phyloP scores from a whole-genome alignment of 1,139 yeast species.

The Taphrina pruni region DNA sequence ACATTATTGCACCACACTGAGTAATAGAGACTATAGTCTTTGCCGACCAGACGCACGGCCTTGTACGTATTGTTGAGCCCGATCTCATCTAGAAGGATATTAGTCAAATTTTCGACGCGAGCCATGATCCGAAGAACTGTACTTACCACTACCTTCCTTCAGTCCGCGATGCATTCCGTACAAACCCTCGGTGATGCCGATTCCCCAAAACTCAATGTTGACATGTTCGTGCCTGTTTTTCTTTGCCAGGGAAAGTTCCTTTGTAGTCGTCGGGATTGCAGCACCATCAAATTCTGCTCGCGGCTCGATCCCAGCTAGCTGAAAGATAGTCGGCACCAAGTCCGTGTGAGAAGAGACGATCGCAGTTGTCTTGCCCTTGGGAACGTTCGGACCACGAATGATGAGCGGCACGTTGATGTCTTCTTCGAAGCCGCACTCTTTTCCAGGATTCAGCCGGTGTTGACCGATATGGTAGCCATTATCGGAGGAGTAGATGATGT shows the following conservation, averaged over 20 bases:
- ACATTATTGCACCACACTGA: slow-evolving; percentile 41
- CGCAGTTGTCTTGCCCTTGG: slow-evolving; percentile 17
- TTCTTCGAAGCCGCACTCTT: slow-evolving; percentile 38
- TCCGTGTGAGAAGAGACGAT: slow-evolving; percentile 33
- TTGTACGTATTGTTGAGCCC: slow-evolving; percentile 38
- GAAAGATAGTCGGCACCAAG: slow-evolving; percentile 37
- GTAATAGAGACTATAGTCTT: slow-evolving; percentile 29
- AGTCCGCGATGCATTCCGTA: slow-evolving; percentile 1
- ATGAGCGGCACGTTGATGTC: slow-evolving; percentile 39
- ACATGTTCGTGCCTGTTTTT: slow-evolving; percentile 29
- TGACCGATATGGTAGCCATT: slow-evolving; percentile 41
- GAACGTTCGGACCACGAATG: slow-evolving; percentile 41
- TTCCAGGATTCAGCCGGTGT: slow-evolving; percentile 40
- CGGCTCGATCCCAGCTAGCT: slow-evolving; percentile 22
- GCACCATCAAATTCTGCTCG: slow-evolving; percentile 33
- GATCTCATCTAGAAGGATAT: not conserved
- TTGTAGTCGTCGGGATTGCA: slow-evolving; percentile 14
- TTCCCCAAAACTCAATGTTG: slow-evolving; percentile 40
- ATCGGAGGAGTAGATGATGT: slow-evolving; percentile 41
- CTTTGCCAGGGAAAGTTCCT: not conserved
- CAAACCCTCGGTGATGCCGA: slow-evolving; percentile 20
- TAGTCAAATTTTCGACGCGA: no score
- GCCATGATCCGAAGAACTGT: no score
- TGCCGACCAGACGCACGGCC: slow-evolving; percentile 29
- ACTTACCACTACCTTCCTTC: not conserved